Conservation (phyloP, 495 filamentous ascomycete species). For the Hyaloscypha finlandica region DNA sequence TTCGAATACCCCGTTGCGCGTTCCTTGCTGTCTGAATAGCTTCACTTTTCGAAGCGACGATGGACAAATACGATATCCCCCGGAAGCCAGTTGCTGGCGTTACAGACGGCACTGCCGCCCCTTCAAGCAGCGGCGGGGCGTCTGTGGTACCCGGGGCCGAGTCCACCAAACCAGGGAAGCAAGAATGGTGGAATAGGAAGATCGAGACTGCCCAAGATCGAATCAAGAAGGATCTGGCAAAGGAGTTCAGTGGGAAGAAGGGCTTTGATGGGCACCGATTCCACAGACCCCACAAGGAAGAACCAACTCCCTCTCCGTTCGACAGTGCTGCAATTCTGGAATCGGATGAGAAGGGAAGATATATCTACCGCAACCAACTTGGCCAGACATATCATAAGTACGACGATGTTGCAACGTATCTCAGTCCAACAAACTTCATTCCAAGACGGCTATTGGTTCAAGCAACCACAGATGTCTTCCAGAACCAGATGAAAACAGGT, state of each 20-base stretch:
- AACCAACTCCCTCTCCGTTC: neutral
- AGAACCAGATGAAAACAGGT: conserved; percentile 4
- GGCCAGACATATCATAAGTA: conserved; percentile 11
- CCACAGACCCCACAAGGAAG: neutral
- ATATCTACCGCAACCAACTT: conserved; percentile 9
- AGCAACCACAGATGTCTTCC: conserved; percentile 11
- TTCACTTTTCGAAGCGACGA: neutral
- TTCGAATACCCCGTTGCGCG: neutral
- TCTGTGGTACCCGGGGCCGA: neutral
- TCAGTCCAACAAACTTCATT: conserved; percentile 15
- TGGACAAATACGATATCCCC: neutral
- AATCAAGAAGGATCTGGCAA: neutral
- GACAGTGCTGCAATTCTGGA: conserved; percentile 8
- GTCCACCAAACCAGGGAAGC: neutral
- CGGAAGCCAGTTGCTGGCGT: neutral
- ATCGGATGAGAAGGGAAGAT: conserved; percentile 6
- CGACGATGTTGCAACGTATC: conserved; percentile 22
- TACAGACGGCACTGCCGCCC: neutral
- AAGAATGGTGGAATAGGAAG: neutral
- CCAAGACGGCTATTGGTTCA: conserved; percentile 24
- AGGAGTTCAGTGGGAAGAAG: conserved; percentile 3
- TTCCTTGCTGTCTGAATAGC: neutral
- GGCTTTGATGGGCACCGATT: conserved; percentile 8
- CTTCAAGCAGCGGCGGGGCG: neutral
- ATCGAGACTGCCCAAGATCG: neutral